Evolutionary conservation across 139 green algal genomes (phyloP), one percentile per base, ranked within the genome.

Genomic region (Micractinium conductrix): DNA sequence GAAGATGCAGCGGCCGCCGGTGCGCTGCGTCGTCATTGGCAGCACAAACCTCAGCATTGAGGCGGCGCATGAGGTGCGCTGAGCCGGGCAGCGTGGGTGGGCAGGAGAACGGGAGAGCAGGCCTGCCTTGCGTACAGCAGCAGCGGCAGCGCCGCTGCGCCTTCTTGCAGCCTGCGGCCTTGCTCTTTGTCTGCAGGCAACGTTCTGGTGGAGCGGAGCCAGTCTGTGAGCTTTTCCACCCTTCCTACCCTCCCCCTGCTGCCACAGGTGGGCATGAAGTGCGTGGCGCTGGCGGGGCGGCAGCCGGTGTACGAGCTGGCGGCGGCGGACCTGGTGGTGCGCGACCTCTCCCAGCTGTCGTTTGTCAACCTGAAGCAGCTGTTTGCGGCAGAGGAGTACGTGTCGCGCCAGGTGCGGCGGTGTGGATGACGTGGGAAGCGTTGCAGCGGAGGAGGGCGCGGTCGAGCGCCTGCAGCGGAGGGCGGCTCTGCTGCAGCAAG

Each of bases 301-400:
- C 88, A 92, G 40, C 96, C 96, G 0, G 87, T 96, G 38, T 99
- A 97, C 85, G 95, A 99, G 89, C 94, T 98, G 73, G 87, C 63
- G 2, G 90, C 91, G 19, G 96, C 96, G 12, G 96, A 99, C 85
- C 86, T 98, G 43, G 96, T 99, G 22, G 95, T 98, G 65, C 89
- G 91, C 4, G 84, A 93, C 40, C 89, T 99, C 24, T 91, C 89
- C 2, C 89, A 96, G 79, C 80, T 99, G 26, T 92, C 89, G 10
- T 93, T 99, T 74, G 85, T 98, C n/a, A 97, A 99, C 87, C 90
- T 99, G 60, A 98, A 98, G 91, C 91, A 94, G 74, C 90, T 99
- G 33, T 98, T 98, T 81, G 84, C 92, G 38, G 74, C 91, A 0
- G 96, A 99, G 85, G 89, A 95, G 53, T 83, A 33, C 12, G 55